Conservation (phyloP, 1,284 basidiomycete genomes). For the Boletus austroedulis region DNA sequence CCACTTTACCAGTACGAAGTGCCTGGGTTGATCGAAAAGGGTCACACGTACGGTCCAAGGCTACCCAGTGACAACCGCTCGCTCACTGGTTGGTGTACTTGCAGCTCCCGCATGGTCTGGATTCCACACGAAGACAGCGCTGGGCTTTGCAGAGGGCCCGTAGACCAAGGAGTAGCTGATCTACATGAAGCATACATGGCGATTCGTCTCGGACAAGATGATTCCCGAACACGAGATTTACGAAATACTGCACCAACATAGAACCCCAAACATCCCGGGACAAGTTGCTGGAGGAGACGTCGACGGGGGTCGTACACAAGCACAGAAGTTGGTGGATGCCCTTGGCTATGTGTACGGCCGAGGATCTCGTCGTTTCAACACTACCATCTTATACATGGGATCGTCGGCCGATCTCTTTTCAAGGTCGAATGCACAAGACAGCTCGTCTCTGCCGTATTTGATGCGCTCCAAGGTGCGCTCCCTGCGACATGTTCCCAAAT, state of each 20-base stretch:
- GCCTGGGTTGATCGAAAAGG: neutral
- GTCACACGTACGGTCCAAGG: neutral
- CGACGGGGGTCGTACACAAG: too few relatives aligned
- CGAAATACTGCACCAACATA: conserved; percentile 9
- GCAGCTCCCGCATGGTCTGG: neutral
- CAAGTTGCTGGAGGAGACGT: neutral
- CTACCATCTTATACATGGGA: neutral
- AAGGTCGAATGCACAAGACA: neutral
- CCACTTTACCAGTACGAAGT: neutral
- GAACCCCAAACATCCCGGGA: conserved; percentile 7
- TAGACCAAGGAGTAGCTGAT: neutral
- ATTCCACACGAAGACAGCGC: neutral
- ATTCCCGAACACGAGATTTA: conserved; percentile 23
- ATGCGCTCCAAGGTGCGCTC: neutral
- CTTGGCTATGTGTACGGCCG: neutral
- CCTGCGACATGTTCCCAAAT: too few relatives aligned
- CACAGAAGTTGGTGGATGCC: neutral
- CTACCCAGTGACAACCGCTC: neutral
- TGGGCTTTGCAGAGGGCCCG: too few relatives aligned
- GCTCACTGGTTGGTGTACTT: conserved; percentile 9
- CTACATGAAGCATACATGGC: too few relatives aligned
- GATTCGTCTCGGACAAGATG: too few relatives aligned
- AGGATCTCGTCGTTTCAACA: neutral
- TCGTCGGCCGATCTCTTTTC: neutral
- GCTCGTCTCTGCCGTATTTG: neutral